phyloP scores from a whole-genome alignment of 2,329 filamentous ascomycete species.

The Neodidymelliopsis sp. region DNA sequence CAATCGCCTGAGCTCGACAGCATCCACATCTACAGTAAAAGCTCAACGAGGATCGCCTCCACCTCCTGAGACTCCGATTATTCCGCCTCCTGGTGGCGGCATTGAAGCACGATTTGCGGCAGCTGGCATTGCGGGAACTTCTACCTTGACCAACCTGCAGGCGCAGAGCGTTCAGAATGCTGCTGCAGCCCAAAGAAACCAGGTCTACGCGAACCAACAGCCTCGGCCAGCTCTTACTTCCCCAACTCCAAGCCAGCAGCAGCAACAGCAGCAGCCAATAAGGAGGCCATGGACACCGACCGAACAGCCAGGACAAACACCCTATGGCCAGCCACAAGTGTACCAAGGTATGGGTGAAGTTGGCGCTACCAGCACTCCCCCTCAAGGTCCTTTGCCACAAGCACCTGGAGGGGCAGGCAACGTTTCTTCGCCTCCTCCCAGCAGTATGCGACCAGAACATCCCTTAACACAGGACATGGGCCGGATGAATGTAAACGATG shows the following conservation, averaged over 20 bases:
- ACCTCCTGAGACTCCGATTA: slow-evolving; percentile 88
- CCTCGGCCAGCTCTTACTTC: slow-evolving; percentile 58
- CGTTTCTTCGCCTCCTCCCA: slow-evolving; percentile 38
- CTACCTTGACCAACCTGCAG: slow-evolving; percentile 78
- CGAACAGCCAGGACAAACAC: slow-evolving; percentile 83
- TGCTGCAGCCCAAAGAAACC: slow-evolving; percentile 79
- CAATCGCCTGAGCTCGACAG: slow-evolving; percentile 76
- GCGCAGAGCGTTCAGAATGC: slow-evolving; percentile 80
- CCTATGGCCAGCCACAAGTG: slow-evolving; percentile 87
- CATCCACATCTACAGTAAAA: slow-evolving; percentile 90
- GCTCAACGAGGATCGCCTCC: slow-evolving; percentile 93
- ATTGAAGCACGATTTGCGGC: slow-evolving; percentile 93
- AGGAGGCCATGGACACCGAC: slow-evolving; percentile 92
- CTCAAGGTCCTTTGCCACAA: slow-evolving; percentile 42
- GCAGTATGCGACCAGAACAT: slow-evolving; percentile 55
- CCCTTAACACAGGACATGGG: slow-evolving; percentile 88
- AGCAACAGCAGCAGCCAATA: slow-evolving; percentile 51
- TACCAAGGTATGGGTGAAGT: slow-evolving; percentile 87
- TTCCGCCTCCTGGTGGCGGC: slow-evolving; percentile 77
- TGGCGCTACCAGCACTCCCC: slow-evolving; percentile 50
- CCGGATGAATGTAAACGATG: slow-evolving; percentile 79
- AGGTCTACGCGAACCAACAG: slow-evolving; percentile 69
- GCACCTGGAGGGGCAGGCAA: slow-evolving; percentile 26
- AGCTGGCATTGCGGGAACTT: slow-evolving; percentile 85
- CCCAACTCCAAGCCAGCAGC: slow-evolving; percentile 50